These are phyloP conservation scores for Colletotrichum lupini DNA, from an alignment of 2,329 filamentous ascomycete species.

Conservation along the genomic window DNA sequence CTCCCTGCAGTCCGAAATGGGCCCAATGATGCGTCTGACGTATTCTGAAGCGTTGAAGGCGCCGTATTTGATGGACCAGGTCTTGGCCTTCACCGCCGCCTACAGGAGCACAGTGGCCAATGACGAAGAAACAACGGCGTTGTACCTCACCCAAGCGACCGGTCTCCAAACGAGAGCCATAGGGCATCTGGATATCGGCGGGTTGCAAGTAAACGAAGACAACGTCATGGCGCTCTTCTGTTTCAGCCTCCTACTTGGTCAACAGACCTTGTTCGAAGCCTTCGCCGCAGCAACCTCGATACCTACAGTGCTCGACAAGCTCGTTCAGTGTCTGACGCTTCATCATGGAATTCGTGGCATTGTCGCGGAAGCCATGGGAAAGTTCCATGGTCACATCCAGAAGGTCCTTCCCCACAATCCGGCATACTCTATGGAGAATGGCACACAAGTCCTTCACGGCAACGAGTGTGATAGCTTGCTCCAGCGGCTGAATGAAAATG, in stretches of 20 bases:
- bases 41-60: conserved; percentile 34
- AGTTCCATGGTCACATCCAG: background rate
- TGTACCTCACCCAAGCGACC: conserved; percentile 51
- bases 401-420: background rate
- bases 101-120: conserved; percentile 48
- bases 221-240: conserved; percentile 54
- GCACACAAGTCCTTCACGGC: background rate
- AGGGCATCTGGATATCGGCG: conserved; percentile 45
- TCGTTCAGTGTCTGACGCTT: conserved; percentile 52
- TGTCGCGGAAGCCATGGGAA: conserved; percentile 31
- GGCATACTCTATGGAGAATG: background rate
- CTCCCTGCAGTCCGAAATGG: background rate
- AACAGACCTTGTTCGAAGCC: conserved; percentile 60
- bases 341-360: conserved; percentile 55
- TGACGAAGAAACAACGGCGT: conserved; percentile 34
- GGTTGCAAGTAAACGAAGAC: conserved; percentile 42
- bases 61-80: conserved; percentile 59
- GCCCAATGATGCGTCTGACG: background rate
- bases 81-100: conserved; percentile 57
- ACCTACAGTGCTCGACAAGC: conserved; percentile 44
- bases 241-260: conserved; percentile 55
- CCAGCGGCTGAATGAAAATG: conserved; percentile 33
- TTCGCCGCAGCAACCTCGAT: background rate
- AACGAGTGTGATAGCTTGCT: conserved; percentile 43
- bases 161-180: conserved; percentile 58